These are phyloP conservation scores for Neoarthrinium moseri DNA, from an alignment of 2,329 filamentous ascomycete genomes.

Conservation along the genomic window DNA sequence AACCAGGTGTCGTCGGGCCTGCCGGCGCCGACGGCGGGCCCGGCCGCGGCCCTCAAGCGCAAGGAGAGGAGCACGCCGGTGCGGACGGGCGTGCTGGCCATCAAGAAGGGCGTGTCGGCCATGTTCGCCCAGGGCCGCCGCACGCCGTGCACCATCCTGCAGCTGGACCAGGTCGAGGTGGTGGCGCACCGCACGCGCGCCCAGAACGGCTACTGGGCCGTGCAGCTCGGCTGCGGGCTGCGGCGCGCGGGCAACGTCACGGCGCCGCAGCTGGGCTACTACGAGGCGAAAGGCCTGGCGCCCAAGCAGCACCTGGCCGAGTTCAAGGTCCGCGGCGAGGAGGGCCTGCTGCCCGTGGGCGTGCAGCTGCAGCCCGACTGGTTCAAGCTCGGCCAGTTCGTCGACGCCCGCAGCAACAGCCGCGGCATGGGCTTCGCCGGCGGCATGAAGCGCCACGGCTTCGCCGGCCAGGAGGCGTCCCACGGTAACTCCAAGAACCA, in stretches of 20 bases:
- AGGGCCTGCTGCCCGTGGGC: slow-evolving; percentile 75
- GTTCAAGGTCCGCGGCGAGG: slow-evolving; percentile 76
- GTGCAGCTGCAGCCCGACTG: slow-evolving; percentile 78
- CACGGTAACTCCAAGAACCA: slow-evolving; percentile 97
- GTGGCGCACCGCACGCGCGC: slow-evolving; percentile 79
- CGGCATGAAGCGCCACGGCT: slow-evolving; percentile 97
- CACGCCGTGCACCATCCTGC: slow-evolving; percentile 85
- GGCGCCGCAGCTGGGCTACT: slow-evolving; percentile 85
- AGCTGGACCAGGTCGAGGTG: slow-evolving; percentile 90
- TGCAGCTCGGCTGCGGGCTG: slow-evolving; percentile 81
- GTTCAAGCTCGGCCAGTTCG: slow-evolving; percentile 87
- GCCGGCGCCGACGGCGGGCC: slow-evolving; percentile 55
- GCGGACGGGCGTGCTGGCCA: slow-evolving; percentile 78
- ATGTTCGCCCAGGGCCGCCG: slow-evolving; percentile 78
- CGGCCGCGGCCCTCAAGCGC: slow-evolving; percentile 59
- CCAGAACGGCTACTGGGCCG: slow-evolving; percentile 87
- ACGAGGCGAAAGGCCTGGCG: slow-evolving; percentile 74
- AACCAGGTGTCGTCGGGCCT: slow-evolving; percentile 58
- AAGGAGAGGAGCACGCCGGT: slow-evolving; percentile 58
- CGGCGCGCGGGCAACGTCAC: slow-evolving; percentile 74
- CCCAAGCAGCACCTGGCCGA: slow-evolving; percentile 84
- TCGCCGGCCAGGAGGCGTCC: slow-evolving; percentile 81
- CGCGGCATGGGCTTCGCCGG: slow-evolving; percentile 93
- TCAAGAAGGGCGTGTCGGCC: slow-evolving; percentile 96
- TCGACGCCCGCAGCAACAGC: slow-evolving; percentile 78